phyloP scores from a whole-genome alignment of 192 early-diverging fungal genomes.

The Mortierella hygrophila region DNA sequence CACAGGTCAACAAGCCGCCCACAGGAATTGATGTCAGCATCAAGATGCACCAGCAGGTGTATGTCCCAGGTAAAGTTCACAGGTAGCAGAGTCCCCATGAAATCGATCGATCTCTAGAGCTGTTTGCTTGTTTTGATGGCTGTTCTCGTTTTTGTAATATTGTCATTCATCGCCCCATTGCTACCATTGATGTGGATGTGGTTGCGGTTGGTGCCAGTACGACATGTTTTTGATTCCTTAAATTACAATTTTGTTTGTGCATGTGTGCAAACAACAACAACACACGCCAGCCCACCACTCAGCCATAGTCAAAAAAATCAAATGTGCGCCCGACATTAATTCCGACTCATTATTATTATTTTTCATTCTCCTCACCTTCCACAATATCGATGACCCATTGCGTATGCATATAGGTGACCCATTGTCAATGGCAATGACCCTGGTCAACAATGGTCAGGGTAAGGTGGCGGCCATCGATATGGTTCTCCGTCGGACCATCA shows the following conservation, averaged over 20 bases:
- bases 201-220: not conserved
- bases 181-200: too few relatives aligned
- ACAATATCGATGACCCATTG: too few relatives aligned
- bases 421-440: constrained; percentile 39
- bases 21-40: constrained; percentile 34
- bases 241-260: constrained; percentile 5
- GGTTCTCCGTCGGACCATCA: constrained; percentile 38
- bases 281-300: not conserved
- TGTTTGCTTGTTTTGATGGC: not conserved
- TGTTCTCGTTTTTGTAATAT: not conserved
- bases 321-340: not conserved
- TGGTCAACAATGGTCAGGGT: constrained; percentile 41
- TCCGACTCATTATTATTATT: not conserved
- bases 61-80: constrained; percentile 34
- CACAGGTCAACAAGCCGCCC: constrained; percentile 34
- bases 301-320: not conserved
- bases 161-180: too few relatives aligned
- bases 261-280: not conserved
- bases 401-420: constrained; percentile 32
- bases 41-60: constrained; percentile 55
- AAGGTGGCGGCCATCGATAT: constrained; percentile 44
- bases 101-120: not conserved
- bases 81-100: not conserved
- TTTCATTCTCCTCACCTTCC: not conserved
- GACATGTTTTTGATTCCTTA: not conserved